These are phyloP conservation scores for Kazachstania kunashirensis DNA, from an alignment of 805 yeast genomes.

Conservation along the genomic window DNA sequence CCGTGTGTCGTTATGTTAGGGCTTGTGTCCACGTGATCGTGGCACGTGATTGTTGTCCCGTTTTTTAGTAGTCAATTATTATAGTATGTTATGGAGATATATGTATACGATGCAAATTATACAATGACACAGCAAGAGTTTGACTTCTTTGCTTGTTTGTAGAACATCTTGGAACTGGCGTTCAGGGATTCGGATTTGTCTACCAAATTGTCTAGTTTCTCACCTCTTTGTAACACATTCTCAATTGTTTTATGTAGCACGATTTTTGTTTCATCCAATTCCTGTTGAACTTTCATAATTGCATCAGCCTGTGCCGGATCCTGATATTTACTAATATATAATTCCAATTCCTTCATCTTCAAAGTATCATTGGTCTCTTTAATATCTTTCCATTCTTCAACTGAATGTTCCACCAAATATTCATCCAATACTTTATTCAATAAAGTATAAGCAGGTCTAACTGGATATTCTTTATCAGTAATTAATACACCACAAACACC, in stretches of 20 bases:
- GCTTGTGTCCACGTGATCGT: too few species aligned
- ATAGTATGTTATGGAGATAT: too few species aligned
- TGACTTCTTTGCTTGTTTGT: slow-evolving; percentile 92
- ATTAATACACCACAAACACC: slow-evolving; percentile 87
- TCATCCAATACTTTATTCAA: slow-evolving; percentile 88
- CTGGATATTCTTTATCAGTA: slow-evolving; percentile 93
- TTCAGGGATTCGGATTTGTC: slow-evolving; percentile 92
- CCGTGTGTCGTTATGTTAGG: too few species aligned
- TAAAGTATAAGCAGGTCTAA: slow-evolving; percentile 89
- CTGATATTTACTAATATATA: slow-evolving; percentile 75
- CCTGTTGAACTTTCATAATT: slow-evolving; percentile 93
- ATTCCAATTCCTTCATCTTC: slow-evolving; percentile 42
- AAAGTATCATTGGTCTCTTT: slow-evolving; percentile 33
- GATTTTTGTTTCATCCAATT: slow-evolving; percentile 93
- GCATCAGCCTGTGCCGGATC: slow-evolving; percentile 97
- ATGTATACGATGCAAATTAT: too few species aligned
- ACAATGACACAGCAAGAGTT: slow-evolving; percentile 79
- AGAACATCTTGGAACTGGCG: slow-evolving; percentile 82
- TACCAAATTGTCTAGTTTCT: slow-evolving; percentile 84
- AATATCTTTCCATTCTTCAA: slow-evolving; percentile 52
- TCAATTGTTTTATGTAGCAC: slow-evolving; percentile 94
- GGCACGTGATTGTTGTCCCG: too few species aligned
- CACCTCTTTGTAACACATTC: slow-evolving; percentile 90
- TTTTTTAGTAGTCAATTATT: too few species aligned
- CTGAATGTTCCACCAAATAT: slow-evolving; percentile 74